Percentiles rank a stretch among this genome's conserved stretches.
Conservation (phyloP, 1,284 basidiomycete species). For the Sporisorium iseilematis-ciliati region DNA sequence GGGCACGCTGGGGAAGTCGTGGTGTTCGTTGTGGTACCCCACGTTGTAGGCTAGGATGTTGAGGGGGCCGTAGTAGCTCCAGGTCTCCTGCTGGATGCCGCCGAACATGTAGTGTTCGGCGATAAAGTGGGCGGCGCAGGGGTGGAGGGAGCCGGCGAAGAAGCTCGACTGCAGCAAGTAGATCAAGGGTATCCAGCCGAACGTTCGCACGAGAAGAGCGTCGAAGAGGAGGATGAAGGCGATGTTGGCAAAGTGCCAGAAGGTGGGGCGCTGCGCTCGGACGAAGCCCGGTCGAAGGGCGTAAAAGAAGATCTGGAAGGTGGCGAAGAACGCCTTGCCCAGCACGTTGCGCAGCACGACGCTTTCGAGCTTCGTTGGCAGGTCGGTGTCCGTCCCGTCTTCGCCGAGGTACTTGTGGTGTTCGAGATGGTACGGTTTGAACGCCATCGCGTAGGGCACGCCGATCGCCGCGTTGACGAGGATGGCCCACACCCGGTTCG, state of each 20-base stretch:
- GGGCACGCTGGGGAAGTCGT: conserved; percentile 95
- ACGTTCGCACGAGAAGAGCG: conserved; percentile 71
- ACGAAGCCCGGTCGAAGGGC: conserved; percentile 96
- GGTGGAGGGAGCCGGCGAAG: conserved; percentile 94
- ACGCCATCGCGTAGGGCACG: conserved; percentile 93
- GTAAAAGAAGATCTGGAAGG: conserved; percentile 98
- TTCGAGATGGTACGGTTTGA: conserved; percentile 94
- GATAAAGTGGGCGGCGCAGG: conserved; percentile 96
- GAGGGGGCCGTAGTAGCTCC: conserved; percentile 92
- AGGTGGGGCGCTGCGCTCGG: conserved; percentile 82
- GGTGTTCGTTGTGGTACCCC: conserved; percentile 98
- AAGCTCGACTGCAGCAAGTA: conserved; percentile 90
- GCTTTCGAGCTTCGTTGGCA: conserved; percentile 88
- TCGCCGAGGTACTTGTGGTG: conserved; percentile 91
- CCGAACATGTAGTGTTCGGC: conserved; percentile 76
- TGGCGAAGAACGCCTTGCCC: conserved; percentile 97
- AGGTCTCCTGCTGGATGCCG: conserved; percentile 83
- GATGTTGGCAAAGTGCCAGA: conserved; percentile 87
- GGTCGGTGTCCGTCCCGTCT: conserved; percentile 93
- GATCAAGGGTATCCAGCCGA: conserved; percentile 69
- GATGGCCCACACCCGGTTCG: conserved; percentile 89
- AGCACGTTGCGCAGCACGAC: conserved; percentile 91
- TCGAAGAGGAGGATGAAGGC: conserved; percentile 80
- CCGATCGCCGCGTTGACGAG: conserved; percentile 93
- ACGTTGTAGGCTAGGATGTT: conserved; percentile 97